Base-by-base conservation (phyloP, 2,329 filamentous ascomycete genomes). In the Neonectria faginata region DNA sequence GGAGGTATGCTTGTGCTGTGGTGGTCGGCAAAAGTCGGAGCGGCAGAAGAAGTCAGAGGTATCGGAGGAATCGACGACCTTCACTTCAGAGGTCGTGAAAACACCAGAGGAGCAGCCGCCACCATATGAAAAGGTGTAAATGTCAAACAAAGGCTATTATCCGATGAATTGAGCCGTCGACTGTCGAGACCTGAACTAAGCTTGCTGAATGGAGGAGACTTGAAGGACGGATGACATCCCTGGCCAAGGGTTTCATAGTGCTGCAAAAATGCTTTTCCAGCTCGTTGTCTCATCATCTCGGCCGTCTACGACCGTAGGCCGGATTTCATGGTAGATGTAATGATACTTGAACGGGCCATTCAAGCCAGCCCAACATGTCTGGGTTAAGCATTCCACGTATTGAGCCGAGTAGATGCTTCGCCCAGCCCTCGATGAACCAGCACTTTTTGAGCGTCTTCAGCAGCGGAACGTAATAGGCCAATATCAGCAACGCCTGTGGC, bases 401-500 rank as follows among this genome's bases (percentile, higher is more conserved):
- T n/a, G 68, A 59, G 27, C 68, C 65, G 11, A 73, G 65, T 16
- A 74, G 60, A 66, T 74, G 72, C 25, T 55, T 45, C 44, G 60
- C 42, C 65, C 65, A 67, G 22, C 62, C 56, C 22, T 68, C 51
- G 18, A 66, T 39, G 29, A 68, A 68, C 67, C 67, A 70, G 14
- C 51, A 60, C 16, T 42, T 60, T 29, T 50, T 60, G 10, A 68
- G 31, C 2, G 66, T 64, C 41, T 45, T 44, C n/a, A 70, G 44
- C 6, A 70, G 31, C 6, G 66, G 63, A 16, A 65, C 65, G 18
- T 61, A 75, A 53, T 75, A 73, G 16, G 73, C 73, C 31, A 75
- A 45, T 16, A 75, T 64, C 39, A 75, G 66, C 12, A 76, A 55
- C 6, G 72, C 73, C n/a, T 74, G 70, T 2, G 72, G 71, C 18